Conservation (phyloP, 1,139 yeast species). For the Geotrichum fermentans region DNA sequence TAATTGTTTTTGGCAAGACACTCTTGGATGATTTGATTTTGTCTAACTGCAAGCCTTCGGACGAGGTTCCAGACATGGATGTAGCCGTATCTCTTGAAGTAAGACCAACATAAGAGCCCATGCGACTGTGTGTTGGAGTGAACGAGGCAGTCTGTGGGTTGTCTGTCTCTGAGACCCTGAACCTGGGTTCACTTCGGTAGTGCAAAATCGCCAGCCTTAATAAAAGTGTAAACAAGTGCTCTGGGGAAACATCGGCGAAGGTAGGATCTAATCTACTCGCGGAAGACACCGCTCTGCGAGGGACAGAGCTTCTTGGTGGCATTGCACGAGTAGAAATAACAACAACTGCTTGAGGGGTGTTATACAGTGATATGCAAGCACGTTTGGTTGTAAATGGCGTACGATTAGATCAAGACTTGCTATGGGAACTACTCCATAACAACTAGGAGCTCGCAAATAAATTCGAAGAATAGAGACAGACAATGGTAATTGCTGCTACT, state of each 20-base stretch:
- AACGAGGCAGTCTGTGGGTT: not conserved
- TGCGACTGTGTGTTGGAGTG: conserved; percentile 12
- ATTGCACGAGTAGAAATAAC: not conserved
- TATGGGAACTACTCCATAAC: too few relatives aligned
- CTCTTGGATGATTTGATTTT: conserved; percentile 15
- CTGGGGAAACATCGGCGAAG: conserved; percentile 27
- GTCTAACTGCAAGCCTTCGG: conserved; percentile 1
- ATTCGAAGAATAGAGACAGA: too few relatives aligned
- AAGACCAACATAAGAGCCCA: conserved; percentile 13
- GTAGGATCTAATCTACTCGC: not conserved
- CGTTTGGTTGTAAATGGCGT: too few relatives aligned
- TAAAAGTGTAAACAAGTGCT: conserved; percentile 33
- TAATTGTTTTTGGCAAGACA: conserved; percentile 10
- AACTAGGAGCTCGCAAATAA: too few relatives aligned
- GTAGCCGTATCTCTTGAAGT: not conserved
- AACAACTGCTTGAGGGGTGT: too few relatives aligned
- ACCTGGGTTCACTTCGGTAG: conserved; percentile 35
- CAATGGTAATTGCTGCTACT: too few relatives aligned
- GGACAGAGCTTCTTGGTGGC: conserved; percentile 4
- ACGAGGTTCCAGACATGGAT: not conserved
- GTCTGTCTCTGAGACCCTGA: conserved; percentile 20
- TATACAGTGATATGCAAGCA: too few relatives aligned
- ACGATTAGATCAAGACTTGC: too few relatives aligned
- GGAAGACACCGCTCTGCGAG: conserved; percentile 13
- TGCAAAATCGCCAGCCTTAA: conserved; percentile 34